These are phyloP conservation scores for Blastobotrys chiropterorum DNA, from an alignment of 805 yeast genomes.

Conservation along the genomic window DNA sequence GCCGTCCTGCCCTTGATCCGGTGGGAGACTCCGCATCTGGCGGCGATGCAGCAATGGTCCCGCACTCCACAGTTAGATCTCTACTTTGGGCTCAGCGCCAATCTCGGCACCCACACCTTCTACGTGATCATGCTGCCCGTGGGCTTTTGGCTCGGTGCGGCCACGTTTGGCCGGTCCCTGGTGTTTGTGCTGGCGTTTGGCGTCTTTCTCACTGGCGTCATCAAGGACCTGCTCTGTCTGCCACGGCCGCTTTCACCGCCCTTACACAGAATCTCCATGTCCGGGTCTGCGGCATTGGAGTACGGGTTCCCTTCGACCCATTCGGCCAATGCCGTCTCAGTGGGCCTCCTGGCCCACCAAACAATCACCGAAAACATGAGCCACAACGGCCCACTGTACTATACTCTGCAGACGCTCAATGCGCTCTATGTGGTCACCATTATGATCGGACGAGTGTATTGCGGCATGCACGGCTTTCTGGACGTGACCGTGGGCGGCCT, in stretches of 20 bases:
- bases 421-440: conserved; percentile 54
- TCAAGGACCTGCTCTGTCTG: conserved; percentile 80
- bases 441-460: conserved; percentile 76
- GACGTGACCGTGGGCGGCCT: conserved; percentile 64
- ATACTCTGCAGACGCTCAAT: conserved; percentile 11
- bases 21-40: conserved; percentile 57
- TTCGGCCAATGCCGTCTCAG: conserved; percentile 89
- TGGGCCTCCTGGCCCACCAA: conserved; percentile 44
- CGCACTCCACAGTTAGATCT: conserved; percentile 53
- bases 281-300: conserved; percentile 85
- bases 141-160: conserved; percentile 74
- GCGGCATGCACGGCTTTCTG: conserved; percentile 95
- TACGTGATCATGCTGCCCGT: conserved; percentile 84
- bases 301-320: conserved; percentile 95
- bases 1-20: conserved; percentile 50
- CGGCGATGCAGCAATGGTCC: conserved; percentile 44
- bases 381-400: conserved; percentile 2
- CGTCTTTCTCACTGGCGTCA: conserved; percentile 54
- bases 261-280: conserved; percentile 78
- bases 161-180: conserved; percentile 49
- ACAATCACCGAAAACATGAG: conserved; percentile 1
- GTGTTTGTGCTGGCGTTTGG: conserved; percentile 61
- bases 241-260: conserved; percentile 96
- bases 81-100: conserved; percentile 83
- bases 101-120: conserved; percentile 88